A percentile compares a stretch with the other conserved stretches of the same genome.
Conservation (phyloP, 257 asterid genomes). For the Solanum pimpinellifolium region DNA sequence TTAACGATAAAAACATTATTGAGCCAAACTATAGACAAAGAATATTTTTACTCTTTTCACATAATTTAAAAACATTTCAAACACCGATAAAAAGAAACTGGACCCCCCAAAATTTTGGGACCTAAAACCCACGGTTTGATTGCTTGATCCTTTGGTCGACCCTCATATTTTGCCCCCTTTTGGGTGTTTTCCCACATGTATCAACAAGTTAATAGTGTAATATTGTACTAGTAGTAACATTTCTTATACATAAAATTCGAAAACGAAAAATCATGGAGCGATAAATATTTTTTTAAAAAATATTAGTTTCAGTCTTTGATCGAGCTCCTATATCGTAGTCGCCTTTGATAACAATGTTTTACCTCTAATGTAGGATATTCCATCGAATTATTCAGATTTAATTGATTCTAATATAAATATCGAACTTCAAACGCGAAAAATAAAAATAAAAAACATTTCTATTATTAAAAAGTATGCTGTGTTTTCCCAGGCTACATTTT, state of each 20-base stretch:
- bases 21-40: too few relatives aligned
- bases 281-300: not conserved
- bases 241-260: too few relatives aligned
- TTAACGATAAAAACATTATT: too few relatives aligned
- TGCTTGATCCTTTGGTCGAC: not conserved
- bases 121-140: not conserved
- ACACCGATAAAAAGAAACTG: too few relatives aligned
- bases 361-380: not conserved
- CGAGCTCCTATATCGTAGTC: rapidly evolving
- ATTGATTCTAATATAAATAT: not conserved
- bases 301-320: not conserved
- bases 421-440: not conserved
- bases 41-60: too few relatives aligned
- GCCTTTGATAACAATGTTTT: not conserved
- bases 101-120: not conserved
- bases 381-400: not conserved
- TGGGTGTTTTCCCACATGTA: not conserved
- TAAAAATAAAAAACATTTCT: not conserved
- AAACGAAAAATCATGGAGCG: not conserved
- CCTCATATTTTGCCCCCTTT: not conserved
- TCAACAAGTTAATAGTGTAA: not conserved
- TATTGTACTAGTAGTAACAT: too few relatives aligned
- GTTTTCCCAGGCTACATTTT: not conserved
- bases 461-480: not conserved
- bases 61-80: too few relatives aligned